Evolutionary conservation across 306 rosid genomes (phyloP).

Genomic region (Malus asiatica): DNA sequence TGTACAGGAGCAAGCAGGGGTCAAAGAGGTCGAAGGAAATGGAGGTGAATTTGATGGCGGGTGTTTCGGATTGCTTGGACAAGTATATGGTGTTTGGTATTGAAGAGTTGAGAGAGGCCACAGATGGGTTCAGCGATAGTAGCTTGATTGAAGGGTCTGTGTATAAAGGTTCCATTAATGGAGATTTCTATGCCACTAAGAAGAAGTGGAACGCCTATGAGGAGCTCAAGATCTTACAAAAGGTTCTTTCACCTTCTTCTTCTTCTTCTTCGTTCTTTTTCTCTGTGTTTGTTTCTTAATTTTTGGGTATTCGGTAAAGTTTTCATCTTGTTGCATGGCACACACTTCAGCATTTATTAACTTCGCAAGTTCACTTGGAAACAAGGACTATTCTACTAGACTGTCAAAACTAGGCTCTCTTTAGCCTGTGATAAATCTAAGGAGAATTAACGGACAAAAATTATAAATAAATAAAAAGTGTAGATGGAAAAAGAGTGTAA

Average conservation of each 20-base stretch:
- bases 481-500: too few relatives aligned
- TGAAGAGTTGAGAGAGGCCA: constrained; percentile 61
- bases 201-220: constrained; percentile 91
- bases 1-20: constrained; percentile 16
- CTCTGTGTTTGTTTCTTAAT: background rate
- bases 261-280: background rate
- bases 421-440: too few relatives aligned
- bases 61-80: constrained; percentile 85
- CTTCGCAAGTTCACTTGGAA: background rate
- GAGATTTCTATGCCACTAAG: constrained; percentile 67
- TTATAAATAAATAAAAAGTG: too few relatives aligned
- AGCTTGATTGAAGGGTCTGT: constrained; percentile 80
- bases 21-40: constrained; percentile 14
- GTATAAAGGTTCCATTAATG: constrained; percentile 48
- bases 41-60: constrained; percentile 66
- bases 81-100: constrained; percentile 72
- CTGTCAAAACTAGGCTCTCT: background rate
- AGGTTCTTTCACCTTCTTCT: constrained; percentile 34
- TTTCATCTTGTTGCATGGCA: too few relatives aligned
- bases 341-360: background rate
- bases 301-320: background rate
- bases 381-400: background rate
- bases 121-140: constrained; percentile 49
- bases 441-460: too few relatives aligned
- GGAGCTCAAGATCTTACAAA: constrained; percentile 95